Percentiles rank a stretch among this genome's conserved stretches.
phyloP scores from a whole-genome alignment of 192 early-diverging fungal genomes.

The Linnemannia zychae region DNA sequence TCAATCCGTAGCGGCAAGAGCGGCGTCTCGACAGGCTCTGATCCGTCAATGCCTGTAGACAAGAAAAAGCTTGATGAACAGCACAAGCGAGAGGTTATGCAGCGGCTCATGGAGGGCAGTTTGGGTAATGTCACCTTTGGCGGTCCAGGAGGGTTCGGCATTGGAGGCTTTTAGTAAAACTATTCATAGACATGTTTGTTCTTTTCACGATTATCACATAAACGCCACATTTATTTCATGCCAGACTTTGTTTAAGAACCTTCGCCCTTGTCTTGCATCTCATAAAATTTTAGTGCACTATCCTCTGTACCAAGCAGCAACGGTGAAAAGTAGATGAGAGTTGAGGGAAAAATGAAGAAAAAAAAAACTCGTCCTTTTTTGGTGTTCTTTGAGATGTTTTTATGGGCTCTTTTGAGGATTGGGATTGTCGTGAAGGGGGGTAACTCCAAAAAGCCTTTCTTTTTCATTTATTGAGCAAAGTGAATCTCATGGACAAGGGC shows the following conservation, averaged over 20 bases:
- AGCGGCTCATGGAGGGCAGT: conserved; percentile 24
- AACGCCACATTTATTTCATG: not conserved
- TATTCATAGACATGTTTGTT: not conserved
- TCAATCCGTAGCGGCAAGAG: conserved; percentile 27
- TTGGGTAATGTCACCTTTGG: conserved; percentile 16
- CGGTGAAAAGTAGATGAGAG: not conserved
- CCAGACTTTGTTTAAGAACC: too few species aligned
- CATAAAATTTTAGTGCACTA: too few species aligned
- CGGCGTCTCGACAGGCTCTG: conserved; percentile 11
- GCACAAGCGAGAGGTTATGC: conserved; percentile 46
- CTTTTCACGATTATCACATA: not conserved
- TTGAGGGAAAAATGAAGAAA: not conserved
- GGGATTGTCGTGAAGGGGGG: too few species aligned
- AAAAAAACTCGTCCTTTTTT: not conserved
- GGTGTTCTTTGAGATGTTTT: not conserved
- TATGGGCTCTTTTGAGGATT: not conserved
- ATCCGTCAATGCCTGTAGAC: not conserved
- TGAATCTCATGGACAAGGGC: too few species aligned
- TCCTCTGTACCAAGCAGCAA: not conserved
- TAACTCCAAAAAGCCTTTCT: not conserved
- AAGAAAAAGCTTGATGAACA: conserved; percentile 40
- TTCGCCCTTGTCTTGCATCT: too few species aligned
- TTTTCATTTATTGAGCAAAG: too few species aligned
- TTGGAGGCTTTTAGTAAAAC: not conserved
- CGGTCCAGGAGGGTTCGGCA: not conserved